A percentile compares a stretch with the other conserved stretches of the same genome.
Conservation (phyloP, 352 stramenopile genomes). For the Phytophthora kernoviae region DNA sequence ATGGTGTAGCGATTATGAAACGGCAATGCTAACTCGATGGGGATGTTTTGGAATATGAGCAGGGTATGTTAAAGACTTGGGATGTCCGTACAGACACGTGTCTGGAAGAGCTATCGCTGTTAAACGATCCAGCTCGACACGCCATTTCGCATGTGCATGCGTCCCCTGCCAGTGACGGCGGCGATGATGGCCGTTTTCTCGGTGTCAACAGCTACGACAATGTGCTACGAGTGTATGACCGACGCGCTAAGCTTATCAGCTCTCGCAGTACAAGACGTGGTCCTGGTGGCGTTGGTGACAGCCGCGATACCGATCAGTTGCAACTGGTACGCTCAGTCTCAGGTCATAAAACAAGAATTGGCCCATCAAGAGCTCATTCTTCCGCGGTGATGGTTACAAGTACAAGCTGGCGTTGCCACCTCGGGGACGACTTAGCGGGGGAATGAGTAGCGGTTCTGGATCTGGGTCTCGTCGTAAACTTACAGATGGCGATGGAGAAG, state of each 20-base stretch:
- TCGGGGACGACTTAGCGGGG: slow-evolving; percentile 21
- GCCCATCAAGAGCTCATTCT: slow-evolving; percentile 91
- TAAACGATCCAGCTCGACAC: slow-evolving; percentile 80
- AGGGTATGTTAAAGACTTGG: slow-evolving; percentile 89
- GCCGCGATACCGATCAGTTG: slow-evolving; percentile 72
- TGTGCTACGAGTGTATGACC: slow-evolving; percentile 87
- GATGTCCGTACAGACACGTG: slow-evolving; percentile 83
- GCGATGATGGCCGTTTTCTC: slow-evolving; percentile 82
- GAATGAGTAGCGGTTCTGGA: slow-evolving; percentile 22
- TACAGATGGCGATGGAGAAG: slow-evolving; percentile 77
- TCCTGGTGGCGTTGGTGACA: slow-evolving; percentile 34
- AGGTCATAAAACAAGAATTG: slow-evolving; percentile 93
- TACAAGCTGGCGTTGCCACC: slow-evolving; percentile 81
- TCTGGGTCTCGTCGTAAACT: slow-evolving; percentile 67
- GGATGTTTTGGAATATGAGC: slow-evolving; percentile 1
- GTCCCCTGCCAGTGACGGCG: slow-evolving; percentile 68
- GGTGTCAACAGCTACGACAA: slow-evolving; percentile 91
- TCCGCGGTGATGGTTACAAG: slow-evolving; percentile 86
- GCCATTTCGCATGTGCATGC: slow-evolving; percentile 86
- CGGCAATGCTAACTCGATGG: too few relatives aligned
- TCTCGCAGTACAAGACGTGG: slow-evolving; percentile 35
- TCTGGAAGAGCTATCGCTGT: slow-evolving; percentile 75
- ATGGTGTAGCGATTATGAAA: not conserved
- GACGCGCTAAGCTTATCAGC: slow-evolving; percentile 84
- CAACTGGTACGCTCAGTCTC: slow-evolving; percentile 80